phyloP scores from a whole-genome alignment of 116 monocot species.

The Posidonia oceanica region DNA sequence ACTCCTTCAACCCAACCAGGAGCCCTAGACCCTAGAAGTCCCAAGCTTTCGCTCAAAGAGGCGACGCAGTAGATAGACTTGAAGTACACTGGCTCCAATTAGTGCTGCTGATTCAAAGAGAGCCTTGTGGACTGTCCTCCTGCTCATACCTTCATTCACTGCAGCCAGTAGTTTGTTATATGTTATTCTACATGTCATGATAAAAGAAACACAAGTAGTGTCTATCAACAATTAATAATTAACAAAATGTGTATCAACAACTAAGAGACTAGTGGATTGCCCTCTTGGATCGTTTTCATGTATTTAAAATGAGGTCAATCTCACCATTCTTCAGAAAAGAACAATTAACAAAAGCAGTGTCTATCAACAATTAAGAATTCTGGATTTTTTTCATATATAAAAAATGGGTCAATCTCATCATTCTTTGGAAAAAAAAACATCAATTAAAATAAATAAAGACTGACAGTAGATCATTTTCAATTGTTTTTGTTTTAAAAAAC shows the following conservation, averaged over 20 bases:
- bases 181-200: neutral
- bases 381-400: too few species aligned
- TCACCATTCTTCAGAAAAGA: neutral
- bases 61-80: slow-evolving; percentile 75
- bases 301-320: neutral
- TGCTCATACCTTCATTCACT: slow-evolving; percentile 96
- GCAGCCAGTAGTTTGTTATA: slow-evolving; percentile 12
- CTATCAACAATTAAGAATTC: too few species aligned
- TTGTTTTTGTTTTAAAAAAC: too few species aligned
- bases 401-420: too few species aligned
- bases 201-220: neutral
- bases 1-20: neutral
- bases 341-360: too few species aligned
- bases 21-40: slow-evolving; percentile 65
- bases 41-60: slow-evolving; percentile 85
- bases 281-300: neutral
- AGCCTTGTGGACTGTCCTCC: slow-evolving; percentile 74
- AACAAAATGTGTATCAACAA: neutral
- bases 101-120: slow-evolving; percentile 81
- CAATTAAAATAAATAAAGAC: too few species aligned
- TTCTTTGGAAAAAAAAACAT: too few species aligned
- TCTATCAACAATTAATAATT: neutral
- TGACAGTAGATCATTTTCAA: too few species aligned
- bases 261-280: neutral
- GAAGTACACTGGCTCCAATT: slow-evolving; percentile 70